These are phyloP conservation scores for Dothideomycetidae sp. DNA, from an alignment of 2,329 filamentous ascomycete species.

Conservation along the genomic window DNA sequence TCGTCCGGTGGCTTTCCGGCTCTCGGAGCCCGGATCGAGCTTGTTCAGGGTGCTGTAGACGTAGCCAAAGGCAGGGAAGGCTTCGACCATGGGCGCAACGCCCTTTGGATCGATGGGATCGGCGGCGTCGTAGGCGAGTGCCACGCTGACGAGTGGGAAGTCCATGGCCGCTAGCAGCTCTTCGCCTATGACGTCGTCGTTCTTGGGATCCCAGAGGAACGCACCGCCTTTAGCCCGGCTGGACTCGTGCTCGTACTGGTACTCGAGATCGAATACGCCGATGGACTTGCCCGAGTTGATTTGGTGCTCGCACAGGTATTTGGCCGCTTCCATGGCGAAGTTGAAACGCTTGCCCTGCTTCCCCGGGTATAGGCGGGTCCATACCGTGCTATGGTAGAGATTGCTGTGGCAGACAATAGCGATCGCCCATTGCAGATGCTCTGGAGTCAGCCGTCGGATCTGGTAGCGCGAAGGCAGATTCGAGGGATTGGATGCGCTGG, in stretches of 20 bases:
- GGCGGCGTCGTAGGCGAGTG: conserved; percentile 23
- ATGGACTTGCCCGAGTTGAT: conserved; percentile 23
- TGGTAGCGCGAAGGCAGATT: conserved; percentile 21
- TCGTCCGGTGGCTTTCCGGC: conserved; percentile 19
- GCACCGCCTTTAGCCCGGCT: conserved; percentile 17
- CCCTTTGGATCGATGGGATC: conserved; percentile 17
- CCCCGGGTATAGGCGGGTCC: conserved; percentile 17
- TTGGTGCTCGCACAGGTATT: conserved; percentile 23
- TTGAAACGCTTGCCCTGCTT: conserved; percentile 14
- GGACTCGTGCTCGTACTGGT: conserved; percentile 22
- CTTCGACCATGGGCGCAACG: conserved; percentile 16
- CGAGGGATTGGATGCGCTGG: conserved; percentile 12
- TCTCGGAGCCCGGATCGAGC: conserved; percentile 15
- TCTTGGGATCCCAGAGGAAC: conserved; percentile 17
- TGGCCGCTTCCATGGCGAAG: conserved; percentile 3
- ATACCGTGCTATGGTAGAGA: conserved; percentile 20
- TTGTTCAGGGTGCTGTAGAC: conserved; percentile 16
- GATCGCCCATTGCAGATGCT: conserved; percentile 19
- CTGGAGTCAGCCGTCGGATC: conserved; percentile 19
- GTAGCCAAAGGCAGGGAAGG: conserved; percentile 17
- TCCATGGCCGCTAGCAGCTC: conserved; percentile 24
- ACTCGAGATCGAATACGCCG: conserved; percentile 28
- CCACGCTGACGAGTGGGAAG: conserved; percentile 27
- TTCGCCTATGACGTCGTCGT: conserved; percentile 6
- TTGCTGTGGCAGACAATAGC: conserved; percentile 23